Base-by-base conservation (phyloP, 495 filamentous ascomycete species). In the Neurospora terricola region DNA sequence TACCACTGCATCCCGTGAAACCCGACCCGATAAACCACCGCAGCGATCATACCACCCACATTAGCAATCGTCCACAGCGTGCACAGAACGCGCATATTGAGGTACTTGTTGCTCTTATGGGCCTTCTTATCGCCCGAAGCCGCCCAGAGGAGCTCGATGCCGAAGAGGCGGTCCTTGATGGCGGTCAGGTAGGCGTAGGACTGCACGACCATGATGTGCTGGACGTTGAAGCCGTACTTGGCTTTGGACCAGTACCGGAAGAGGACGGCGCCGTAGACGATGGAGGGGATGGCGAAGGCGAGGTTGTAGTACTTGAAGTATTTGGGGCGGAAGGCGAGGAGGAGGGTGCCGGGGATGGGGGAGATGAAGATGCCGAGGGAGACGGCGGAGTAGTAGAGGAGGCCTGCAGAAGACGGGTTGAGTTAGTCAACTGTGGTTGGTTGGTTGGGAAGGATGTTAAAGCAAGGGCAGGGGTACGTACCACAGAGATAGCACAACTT, bases 271-370 rank as follows among this genome's bases (percentile, higher is more conserved):
- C 79, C 78, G 71, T 80, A 80, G 39, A 79, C 23, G 73, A 80
- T 78, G 48, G 79, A 80, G 11, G 78, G 79, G 62, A 80, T 78
- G 43, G 78, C 79, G 23, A 79, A 80, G 6, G 79, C 78, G 36
- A 80, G 72, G 73, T 80, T 80, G 75, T 80, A 80, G 73, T 80
- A 80, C 73, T 79, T 78, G 75, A 79, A 80, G 76, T 75, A 80
- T 37, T 78, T 70, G 1, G 79, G 79, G 2, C 79, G 76, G 12
- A 79, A 72, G n/a, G 77, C 70, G 7, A 80, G 73, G 11, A 80
- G 75, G 16, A 80, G 73, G 0, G 76, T 79, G 3, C 79, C 79
- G 16, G 78, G 78, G 72, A 80, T 79, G 34, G 79, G 78, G 4
- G 79, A 79, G 75, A 80, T 78, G 76, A 80, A 80, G 69, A 79